Base-by-base conservation (phyloP, 2,329 filamentous ascomycete genomes). In the Fusarium sp. region DNA sequence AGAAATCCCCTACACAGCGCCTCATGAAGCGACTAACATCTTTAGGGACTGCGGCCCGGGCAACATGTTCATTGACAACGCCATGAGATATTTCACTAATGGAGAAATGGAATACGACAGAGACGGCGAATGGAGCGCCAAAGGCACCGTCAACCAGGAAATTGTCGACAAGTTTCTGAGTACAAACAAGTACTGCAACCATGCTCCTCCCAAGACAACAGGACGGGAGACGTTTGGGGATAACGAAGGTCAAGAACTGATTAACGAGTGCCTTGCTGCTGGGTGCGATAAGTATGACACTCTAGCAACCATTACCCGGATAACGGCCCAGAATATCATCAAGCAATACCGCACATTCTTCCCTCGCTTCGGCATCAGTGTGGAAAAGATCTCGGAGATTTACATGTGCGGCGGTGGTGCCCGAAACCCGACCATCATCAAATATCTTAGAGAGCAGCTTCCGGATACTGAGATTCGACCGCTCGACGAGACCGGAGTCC, bases 221-320 rank as follows among this genome's bases (percentile, higher is more conserved):
- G 88, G 88, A 5, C 84, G 87, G 25, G 89, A 91, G 77, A 86
- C 88, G 28, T 90, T 90, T 81, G 83, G 87, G 37, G 87, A 90
- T 64, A 88, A 86, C 19, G 79, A 89, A 63, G 88, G 87, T 1
- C 83, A 86, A 72, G 84, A 86, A 3, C 77, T 90, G 23, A 86
- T 90, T 56, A 74, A 81, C 16, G 81, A 86, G 64, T 86, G 83
- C 21, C 79, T 83, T 56, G 81, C 80, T 38, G 43, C 59, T 11
- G 64, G 64, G 2, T 67, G 59, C 18, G 50, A 78, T 2, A 81
- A 85, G 6, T 83, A 88, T 60, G 88, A 90, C 72, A 84, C 86
- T 12, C 84, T 90, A 11, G 88, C 89, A 0, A 89, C 88, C 1
- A 83, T 90, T 50, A 91, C 89, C 23, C 84, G 88, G 21, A 86